These are phyloP conservation scores for Eremothecium gossypii DNA, from an alignment of 1,139 yeast species.

Conservation along the genomic window DNA sequence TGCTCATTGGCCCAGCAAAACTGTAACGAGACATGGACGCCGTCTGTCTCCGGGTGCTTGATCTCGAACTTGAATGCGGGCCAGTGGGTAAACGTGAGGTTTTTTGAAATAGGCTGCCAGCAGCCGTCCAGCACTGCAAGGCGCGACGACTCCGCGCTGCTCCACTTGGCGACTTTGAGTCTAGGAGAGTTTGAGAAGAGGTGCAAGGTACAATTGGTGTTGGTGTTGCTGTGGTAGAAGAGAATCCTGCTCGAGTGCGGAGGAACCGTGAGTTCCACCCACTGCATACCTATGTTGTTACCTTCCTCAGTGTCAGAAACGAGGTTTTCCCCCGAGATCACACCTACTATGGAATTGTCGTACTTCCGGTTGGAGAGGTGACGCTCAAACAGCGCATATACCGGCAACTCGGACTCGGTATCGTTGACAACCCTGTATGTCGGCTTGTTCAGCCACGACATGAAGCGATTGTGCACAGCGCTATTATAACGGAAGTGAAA, in stretches of 20 bases:
- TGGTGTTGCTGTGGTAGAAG: slow-evolving; percentile 28
- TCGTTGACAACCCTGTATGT: slow-evolving; percentile 41
- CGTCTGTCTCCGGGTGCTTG: slow-evolving; percentile 15
- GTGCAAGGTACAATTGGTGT: slow-evolving; percentile 33
- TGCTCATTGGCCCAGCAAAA: slow-evolving; percentile 37
- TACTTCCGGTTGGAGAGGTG: slow-evolving; percentile 15
- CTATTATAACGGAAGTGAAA: slow-evolving; percentile 34
- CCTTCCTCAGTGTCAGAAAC: slow-evolving; percentile 22
- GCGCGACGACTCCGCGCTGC: slow-evolving; percentile 21
- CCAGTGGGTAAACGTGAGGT: slow-evolving; percentile 39
- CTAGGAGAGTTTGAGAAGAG: slow-evolving; percentile 30
- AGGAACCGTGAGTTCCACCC: slow-evolving; percentile 24
- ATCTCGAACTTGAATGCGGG: slow-evolving; percentile 48
- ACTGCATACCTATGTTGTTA: slow-evolving; percentile 30
- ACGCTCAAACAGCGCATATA: slow-evolving; percentile 44
- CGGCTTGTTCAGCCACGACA: slow-evolving; percentile 34
- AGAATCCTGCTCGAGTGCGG: slow-evolving; percentile 12
- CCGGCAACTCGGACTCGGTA: slow-evolving; percentile 27
- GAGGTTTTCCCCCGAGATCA: not conserved
- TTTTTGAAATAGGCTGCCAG: slow-evolving; percentile 42
- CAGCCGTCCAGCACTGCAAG: slow-evolving; percentile 31
- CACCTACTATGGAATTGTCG: not conserved
- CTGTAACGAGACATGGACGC: slow-evolving; percentile 27
- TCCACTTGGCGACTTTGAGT: slow-evolving; percentile 28
- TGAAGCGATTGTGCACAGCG: slow-evolving; percentile 11